Base-by-base conservation (phyloP, 192 early-diverging fungal species). In the Backusella westeae region DNA sequence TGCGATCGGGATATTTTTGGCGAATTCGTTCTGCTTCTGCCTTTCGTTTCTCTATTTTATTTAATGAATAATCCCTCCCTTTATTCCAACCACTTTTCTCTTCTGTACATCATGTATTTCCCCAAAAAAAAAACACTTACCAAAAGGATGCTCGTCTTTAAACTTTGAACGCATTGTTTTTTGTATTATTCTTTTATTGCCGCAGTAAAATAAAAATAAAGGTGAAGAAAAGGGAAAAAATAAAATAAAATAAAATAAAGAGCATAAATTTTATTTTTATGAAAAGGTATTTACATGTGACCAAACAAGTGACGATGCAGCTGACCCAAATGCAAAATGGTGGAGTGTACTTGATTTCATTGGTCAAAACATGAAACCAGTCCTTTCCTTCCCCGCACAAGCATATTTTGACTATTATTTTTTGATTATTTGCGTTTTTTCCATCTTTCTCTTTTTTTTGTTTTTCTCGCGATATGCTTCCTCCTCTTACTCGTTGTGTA, bases 61-160 rank as follows among this genome's bases (percentile, higher is more conserved):
- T 52, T 4, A 0, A 17, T 49, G 21, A 69, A 34, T 69, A 38
- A 6, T 6, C 8, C 35, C 15, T 67, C 65, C 34, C 29, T 67
- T 66, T 29, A 32, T 32, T 32, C 29, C 1, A 39, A 39, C 10
- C 38, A 39, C 7, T 52, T 21, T 19, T 49, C 12, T 49, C 12
- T 49, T 49, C 12, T 49, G 9, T 49, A 7, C 6, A 9, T 42
- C 41, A 32, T 32, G 1, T 32, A 32, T 32, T 3, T 42, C 12
- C 41, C 41, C 38, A 7, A 39, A 39, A 21, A 69, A 26, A 26
- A 32, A 32, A 0, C 32, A 56, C 73, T 67, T 91, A 96, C 95
- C 95, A 81, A 96, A 96, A 36, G 92, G 91, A 79, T 99, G 96
- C 80, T 99, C 97, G 85, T 97, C 95, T 89, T 99, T 96, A 81